A percentile compares a stretch with the other conserved stretches of the same genome.
Evolutionary conservation across 2,329 filamentous ascomycete genomes (phyloP).

Genomic region (Aspergillus fructus): DNA sequence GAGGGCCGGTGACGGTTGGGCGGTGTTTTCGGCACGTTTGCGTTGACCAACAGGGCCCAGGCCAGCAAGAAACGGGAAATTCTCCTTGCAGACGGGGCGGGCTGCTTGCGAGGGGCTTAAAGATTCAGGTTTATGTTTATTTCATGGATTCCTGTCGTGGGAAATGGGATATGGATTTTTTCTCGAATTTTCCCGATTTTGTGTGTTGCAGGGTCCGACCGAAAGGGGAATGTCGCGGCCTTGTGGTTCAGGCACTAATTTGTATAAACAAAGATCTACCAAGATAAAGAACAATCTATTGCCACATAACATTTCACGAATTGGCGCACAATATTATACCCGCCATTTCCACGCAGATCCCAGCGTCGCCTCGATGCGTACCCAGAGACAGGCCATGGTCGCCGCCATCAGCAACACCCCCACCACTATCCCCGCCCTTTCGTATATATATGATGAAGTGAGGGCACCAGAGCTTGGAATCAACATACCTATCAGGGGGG

Average conservation of each 20-base stretch:
- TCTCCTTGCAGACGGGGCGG: background rate
- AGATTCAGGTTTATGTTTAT: background rate
- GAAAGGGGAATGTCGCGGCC: constrained; percentile 5
- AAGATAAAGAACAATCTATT: background rate
- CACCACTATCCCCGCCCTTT: constrained; percentile 25
- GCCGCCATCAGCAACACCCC: constrained; percentile 28
- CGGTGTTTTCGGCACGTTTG: constrained; percentile 11
- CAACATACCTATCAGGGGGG: constrained; percentile 32
- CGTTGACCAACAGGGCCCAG: background rate
- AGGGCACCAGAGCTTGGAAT: constrained; percentile 24
- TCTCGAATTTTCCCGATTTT: constrained; percentile 6
- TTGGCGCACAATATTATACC: constrained; percentile 9
- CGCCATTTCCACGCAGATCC: constrained; percentile 25
- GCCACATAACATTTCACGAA: background rate
- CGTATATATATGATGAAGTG: constrained; percentile 20
- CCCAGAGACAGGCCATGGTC: constrained; percentile 27
- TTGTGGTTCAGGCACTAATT: constrained; percentile 7
- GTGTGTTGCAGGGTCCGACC: constrained; percentile 7
- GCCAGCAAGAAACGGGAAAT: background rate
- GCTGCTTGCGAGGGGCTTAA: background rate
- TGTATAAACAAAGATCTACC: background rate
- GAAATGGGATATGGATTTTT: background rate
- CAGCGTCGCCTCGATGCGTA: constrained; percentile 25
- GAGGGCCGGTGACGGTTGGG: constrained; percentile 1
- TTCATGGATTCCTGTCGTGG: background rate